These are phyloP conservation scores for Fusarium anguioides DNA, from an alignment of 2,329 filamentous ascomycete genomes.

Conservation along the genomic window DNA sequence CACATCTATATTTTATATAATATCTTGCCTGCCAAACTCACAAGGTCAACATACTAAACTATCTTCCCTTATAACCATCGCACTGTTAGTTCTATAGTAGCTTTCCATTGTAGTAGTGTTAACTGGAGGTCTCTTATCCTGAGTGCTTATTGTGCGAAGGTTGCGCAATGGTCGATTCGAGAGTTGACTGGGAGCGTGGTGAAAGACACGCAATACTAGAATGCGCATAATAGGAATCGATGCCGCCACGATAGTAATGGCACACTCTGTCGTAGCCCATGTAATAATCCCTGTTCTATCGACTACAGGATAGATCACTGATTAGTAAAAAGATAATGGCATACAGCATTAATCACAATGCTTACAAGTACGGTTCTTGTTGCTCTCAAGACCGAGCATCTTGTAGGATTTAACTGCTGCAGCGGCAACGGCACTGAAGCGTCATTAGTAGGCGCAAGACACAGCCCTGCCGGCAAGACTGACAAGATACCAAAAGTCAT, in stretches of 20 bases:
- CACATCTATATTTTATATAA: too few relatives aligned
- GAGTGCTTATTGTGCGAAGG: background rate
- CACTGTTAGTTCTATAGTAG: background rate
- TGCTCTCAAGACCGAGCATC: background rate
- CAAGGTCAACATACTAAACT: too few relatives aligned
- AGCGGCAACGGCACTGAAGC: background rate
- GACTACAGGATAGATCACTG: background rate
- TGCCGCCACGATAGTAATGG: slow-evolving; percentile 1
- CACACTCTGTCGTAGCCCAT: background rate
- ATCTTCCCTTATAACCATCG: accelerated
- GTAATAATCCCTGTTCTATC: background rate
- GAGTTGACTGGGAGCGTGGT: accelerated
- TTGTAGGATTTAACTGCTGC: background rate
- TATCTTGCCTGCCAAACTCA: too few relatives aligned
- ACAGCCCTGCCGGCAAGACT: accelerated
- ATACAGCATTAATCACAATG: background rate
- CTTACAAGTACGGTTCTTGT: slow-evolving; percentile 1
- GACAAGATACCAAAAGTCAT: slow-evolving; percentile 8
- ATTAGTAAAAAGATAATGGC: accelerated
- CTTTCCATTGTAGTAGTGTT: background rate
- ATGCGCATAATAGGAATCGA: background rate
- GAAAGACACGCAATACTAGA: background rate
- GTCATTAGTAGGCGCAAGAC: accelerated
- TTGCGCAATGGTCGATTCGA: background rate
- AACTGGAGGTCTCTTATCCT: background rate